These are phyloP conservation scores for Syzygium grande DNA, from an alignment of 345 rosid species.

Conservation along the genomic window DNA sequence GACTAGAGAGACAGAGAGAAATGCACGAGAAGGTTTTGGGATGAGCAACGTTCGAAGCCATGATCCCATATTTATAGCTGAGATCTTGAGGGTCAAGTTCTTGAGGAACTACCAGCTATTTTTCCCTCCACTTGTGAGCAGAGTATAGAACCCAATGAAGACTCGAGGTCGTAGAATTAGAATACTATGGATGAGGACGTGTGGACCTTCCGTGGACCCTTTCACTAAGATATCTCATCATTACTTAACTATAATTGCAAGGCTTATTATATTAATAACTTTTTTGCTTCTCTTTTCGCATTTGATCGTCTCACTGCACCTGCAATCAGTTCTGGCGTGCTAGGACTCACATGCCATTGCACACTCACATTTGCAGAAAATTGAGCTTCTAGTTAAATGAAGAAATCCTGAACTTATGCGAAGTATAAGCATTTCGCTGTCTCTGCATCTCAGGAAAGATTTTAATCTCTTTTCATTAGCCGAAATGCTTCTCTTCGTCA, in stretches of 20 bases:
- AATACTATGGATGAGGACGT: neutral
- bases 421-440: neutral
- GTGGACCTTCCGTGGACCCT: slow-evolving; percentile 2
- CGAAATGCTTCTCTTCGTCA: too few relatives aligned
- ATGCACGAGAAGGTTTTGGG: neutral
- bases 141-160: neutral
- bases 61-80: slow-evolving; percentile 21
- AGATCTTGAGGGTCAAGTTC: neutral
- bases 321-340: neutral
- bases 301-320: neutral
- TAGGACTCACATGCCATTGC: neutral
- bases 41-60: slow-evolving; percentile 4
- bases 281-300: neutral
- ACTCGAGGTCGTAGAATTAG: slow-evolving; percentile 2
- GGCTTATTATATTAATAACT: neutral
- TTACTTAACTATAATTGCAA: neutral
- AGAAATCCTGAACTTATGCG: neutral
- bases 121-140: neutral
- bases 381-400: neutral
- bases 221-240: neutral
- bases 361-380: neutral
- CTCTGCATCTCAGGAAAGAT: neutral
- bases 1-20: neutral
- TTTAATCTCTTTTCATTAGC: neutral
- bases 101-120: neutral